Conservation (phyloP, 192 early-diverging fungal species). For the Kickxella alabastrina region DNA sequence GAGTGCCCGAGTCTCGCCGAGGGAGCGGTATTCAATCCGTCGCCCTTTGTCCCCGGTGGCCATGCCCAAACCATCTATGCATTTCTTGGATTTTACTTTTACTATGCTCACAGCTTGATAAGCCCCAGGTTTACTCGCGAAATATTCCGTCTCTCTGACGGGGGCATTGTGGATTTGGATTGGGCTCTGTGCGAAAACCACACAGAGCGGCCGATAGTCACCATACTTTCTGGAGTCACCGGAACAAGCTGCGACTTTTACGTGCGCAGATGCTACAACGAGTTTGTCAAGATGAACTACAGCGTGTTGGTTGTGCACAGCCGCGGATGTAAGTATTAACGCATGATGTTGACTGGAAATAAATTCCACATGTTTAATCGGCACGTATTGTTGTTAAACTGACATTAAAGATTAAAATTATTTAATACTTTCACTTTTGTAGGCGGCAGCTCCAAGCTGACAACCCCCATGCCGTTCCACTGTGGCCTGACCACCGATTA, state of each 20-base stretch:
- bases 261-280: constrained; percentile 70
- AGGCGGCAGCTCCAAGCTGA: constrained; percentile 67
- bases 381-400: no score
- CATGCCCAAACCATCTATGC: constrained; percentile 70
- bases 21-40: constrained; percentile 57
- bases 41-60: constrained; percentile 68
- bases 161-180: constrained; percentile 81
- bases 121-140: constrained; percentile 48
- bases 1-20: constrained; percentile 58
- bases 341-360: no score
- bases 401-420: no score
- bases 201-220: constrained; percentile 65
- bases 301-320: constrained; percentile 81
- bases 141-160: constrained; percentile 71
- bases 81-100: constrained; percentile 45
- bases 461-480: constrained; percentile 73
- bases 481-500: constrained; percentile 80
- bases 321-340: constrained; percentile 67
- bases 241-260: constrained; percentile 91
- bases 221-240: constrained; percentile 86
- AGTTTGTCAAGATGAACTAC: constrained; percentile 60
- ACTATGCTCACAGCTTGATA: constrained; percentile 48
- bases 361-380: no score
- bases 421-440: no score
- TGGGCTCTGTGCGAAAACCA: constrained; percentile 66